Percentiles rank a stretch among this genome's conserved stretches.
phyloP scores from a whole-genome alignment of 2,329 filamentous ascomycete genomes.

The Colletotrichum higginsianum region DNA sequence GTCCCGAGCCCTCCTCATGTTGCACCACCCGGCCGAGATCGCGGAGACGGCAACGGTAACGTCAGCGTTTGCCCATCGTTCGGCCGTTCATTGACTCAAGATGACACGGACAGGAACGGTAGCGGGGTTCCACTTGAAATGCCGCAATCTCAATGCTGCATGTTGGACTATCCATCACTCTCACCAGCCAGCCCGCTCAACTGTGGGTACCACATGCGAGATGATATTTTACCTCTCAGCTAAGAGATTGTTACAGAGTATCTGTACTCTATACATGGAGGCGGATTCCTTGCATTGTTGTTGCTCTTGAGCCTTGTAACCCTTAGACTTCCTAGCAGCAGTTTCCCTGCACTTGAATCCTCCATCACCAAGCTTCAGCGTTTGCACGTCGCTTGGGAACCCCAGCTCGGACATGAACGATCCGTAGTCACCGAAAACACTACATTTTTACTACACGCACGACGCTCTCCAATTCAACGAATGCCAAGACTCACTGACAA shows the following conservation, averaged over 20 bases:
- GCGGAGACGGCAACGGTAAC: constrained; percentile 35
- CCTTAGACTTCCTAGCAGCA: constrained; percentile 13
- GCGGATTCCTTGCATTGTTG: neutral
- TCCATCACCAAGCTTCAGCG: neutral
- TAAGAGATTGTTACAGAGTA: constrained; percentile 19
- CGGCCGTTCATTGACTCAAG: constrained; percentile 5
- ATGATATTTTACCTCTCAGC: constrained; percentile 21
- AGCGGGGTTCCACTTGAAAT: constrained; percentile 35
- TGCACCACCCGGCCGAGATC: constrained; percentile 38
- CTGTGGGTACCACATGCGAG: constrained; percentile 33
- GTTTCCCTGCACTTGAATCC: neutral
- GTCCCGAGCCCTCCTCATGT: constrained; percentile 27
- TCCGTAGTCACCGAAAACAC: neutral
- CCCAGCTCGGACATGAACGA: neutral
- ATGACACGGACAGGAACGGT: constrained; percentile 8
- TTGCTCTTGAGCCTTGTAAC: constrained; percentile 26
- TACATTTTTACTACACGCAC: neutral
- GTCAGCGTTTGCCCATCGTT: constrained; percentile 35
- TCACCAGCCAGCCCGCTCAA: constrained; percentile 11
- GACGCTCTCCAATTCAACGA: neutral
- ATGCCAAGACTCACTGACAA: neutral
- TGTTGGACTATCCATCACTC: constrained; percentile 34
- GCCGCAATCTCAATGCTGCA: constrained; percentile 39
- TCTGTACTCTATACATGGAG: neutral
- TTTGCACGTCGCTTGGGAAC: neutral